Percentiles rank a stretch among this genome's conserved stretches.
Evolutionary conservation across 352 stramenopile genomes (phyloP).

Genomic region (Phytophthora hybrid): DNA sequence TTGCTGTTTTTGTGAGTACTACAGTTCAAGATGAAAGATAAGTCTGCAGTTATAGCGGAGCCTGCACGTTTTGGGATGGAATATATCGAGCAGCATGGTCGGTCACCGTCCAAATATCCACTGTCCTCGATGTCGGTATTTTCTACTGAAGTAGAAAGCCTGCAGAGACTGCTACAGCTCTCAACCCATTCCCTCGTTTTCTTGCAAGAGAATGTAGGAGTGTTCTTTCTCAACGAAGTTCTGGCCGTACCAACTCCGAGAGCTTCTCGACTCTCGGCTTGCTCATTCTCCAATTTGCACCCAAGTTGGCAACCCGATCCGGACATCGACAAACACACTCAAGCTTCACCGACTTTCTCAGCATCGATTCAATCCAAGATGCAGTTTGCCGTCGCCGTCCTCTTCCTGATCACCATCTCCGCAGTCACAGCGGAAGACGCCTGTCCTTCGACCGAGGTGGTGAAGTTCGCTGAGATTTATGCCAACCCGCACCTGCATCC

Average conservation of each 20-base stretch:
- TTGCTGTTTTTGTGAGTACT: too few species aligned
- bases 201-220: slow-evolving; percentile 7
- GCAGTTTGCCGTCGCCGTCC: slow-evolving; percentile 20
- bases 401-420: slow-evolving; percentile 27
- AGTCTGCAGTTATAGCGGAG: too few species aligned
- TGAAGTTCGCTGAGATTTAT: slow-evolving; percentile 40
- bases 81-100: not conserved
- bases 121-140: not conserved
- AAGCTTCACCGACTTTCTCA: slow-evolving; percentile 5
- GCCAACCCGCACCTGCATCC: slow-evolving; percentile 37
- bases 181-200: not conserved
- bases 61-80: not conserved
- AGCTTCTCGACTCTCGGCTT: not conserved
- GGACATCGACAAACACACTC: slow-evolving; percentile 8
- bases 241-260: not conserved
- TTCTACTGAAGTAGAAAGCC: not conserved
- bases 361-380: slow-evolving; percentile 16
- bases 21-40: too few species aligned
- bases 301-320: slow-evolving; percentile 23
- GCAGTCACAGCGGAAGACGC: slow-evolving; percentile 30
- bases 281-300: slow-evolving; percentile 44
- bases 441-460: slow-evolving; percentile 33
- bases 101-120: not conserved
- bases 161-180: not conserved
- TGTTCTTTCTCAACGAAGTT: slow-evolving; percentile 11